phyloP scores from a whole-genome alignment of 1,284 basidiomycete species.

The Somion occarium region DNA sequence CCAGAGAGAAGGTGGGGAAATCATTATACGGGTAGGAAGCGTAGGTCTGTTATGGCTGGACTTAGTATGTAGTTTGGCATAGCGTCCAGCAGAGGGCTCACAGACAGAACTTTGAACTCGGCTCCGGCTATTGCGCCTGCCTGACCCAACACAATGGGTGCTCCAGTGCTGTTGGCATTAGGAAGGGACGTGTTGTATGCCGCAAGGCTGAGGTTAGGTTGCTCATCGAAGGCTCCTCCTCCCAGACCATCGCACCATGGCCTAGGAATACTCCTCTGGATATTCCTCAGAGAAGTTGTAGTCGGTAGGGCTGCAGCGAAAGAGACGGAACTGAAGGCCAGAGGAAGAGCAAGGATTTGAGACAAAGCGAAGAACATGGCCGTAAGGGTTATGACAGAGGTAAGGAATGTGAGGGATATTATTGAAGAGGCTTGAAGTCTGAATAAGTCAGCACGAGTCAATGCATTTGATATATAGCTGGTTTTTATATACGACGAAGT shows the following conservation, averaged over 20 bases:
- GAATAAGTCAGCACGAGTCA: no score
- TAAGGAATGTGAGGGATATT: no score
- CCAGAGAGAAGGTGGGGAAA: constrained; percentile 5
- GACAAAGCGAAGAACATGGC: no score
- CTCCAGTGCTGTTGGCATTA: constrained; percentile 35
- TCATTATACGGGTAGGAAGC: constrained; percentile 11
- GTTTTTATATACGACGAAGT: no score
- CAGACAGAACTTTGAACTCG: constrained; percentile 12
- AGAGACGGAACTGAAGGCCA: no score
- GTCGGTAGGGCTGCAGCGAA: background rate
- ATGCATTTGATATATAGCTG: no score
- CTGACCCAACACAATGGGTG: constrained; percentile 38
- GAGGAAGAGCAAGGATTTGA: no score
- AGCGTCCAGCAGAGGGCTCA: no score
- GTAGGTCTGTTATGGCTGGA: constrained; percentile 10
- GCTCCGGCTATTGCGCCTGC: constrained; percentile 13
- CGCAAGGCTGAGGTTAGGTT: constrained; percentile 36
- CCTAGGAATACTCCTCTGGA: background rate
- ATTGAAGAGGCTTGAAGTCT: no score
- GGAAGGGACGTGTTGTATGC: constrained; percentile 32
- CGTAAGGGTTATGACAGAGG: no score
- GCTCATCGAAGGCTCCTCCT: constrained; percentile 13
- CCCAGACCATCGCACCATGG: constrained; percentile 1
- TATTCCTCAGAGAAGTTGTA: background rate
- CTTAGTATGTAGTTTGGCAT: no score